Conservation (phyloP, 2,329 filamentous ascomycete species). For the Elsinoe australis region DNA sequence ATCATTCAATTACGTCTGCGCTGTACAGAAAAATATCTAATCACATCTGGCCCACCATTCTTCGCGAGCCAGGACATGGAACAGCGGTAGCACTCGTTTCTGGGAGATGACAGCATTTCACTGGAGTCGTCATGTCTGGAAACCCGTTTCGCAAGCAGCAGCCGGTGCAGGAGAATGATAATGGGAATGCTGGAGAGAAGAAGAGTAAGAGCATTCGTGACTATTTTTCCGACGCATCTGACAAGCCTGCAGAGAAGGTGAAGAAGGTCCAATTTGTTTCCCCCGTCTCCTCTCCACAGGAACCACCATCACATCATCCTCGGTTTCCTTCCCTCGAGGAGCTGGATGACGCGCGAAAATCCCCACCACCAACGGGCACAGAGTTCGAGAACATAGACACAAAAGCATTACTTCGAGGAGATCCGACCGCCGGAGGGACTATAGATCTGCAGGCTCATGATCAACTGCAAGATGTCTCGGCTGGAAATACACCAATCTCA, state of each 20-base stretch:
- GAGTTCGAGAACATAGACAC: constrained; percentile 15
- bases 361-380: constrained; percentile 10
- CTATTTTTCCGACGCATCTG: not conserved
- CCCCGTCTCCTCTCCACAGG: constrained; percentile 15
- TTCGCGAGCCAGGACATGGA: not conserved
- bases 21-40: too few relatives aligned
- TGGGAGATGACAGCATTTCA: constrained; percentile 10
- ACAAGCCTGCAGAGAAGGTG: not conserved
- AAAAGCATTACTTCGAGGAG: constrained; percentile 7
- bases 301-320: constrained; percentile 12
- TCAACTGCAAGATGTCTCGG: constrained; percentile 1
- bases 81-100: not conserved
- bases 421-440: constrained; percentile 13
- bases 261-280: constrained; percentile 18
- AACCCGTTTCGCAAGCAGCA: constrained; percentile 18
- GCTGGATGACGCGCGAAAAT: constrained; percentile 15
- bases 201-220: not conserved
- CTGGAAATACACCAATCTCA: constrained; percentile 2
- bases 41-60: not conserved
- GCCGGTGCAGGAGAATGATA: not conserved
- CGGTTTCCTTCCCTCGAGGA: constrained; percentile 17
- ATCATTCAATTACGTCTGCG: too few relatives aligned
- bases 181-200: not conserved
- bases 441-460: constrained; percentile 13
- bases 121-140: constrained; percentile 14